phyloP scores from a whole-genome alignment of 176 grass and related monocot genomes.

The Chloris gayana region DNA sequence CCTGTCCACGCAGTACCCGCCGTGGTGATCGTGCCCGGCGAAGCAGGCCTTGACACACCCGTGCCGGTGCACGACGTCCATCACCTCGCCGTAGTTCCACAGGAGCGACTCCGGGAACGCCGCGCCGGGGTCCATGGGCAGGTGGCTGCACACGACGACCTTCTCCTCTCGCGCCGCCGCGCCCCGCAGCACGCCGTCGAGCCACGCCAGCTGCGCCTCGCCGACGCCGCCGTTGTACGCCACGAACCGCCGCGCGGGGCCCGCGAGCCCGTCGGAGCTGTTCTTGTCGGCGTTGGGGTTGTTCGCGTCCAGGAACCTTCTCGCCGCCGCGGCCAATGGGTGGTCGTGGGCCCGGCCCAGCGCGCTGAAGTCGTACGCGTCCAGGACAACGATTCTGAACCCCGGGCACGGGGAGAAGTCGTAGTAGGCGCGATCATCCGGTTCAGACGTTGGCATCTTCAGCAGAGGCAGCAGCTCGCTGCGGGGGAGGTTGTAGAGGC shows the following conservation, averaged over 20 bases:
- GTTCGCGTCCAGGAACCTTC: constrained; percentile 56
- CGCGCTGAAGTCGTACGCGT: constrained; percentile 83
- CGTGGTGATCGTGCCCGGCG: constrained; percentile 82
- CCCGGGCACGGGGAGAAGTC: constrained; percentile 68
- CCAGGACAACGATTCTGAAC: constrained; percentile 66
- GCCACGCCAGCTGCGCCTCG: constrained; percentile 73
- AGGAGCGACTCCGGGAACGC: constrained; percentile 55
- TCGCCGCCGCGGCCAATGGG: constrained; percentile 49
- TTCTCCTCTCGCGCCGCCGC: constrained; percentile 48
- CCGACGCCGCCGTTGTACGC: constrained; percentile 81
- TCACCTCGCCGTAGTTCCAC: constrained; percentile 90
- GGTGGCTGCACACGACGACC: constrained; percentile 76
- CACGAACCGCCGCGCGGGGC: constrained; percentile 63
- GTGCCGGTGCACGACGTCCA: constrained; percentile 66
- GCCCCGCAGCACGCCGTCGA: constrained; percentile 53
- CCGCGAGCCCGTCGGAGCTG: constrained; percentile 67
- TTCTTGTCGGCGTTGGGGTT: constrained; percentile 90
- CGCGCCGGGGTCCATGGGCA: constrained; percentile 70
- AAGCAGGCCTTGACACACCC: constrained; percentile 84
- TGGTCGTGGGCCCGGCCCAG: constrained; percentile 79
- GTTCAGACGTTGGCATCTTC: constrained; percentile 54
- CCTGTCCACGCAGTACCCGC: constrained; percentile 64
- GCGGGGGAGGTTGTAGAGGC: constrained; percentile 93
- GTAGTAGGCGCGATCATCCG: constrained; percentile 54
- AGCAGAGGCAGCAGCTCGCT: constrained; percentile 63